These are phyloP conservation scores for Monosporascus sp. DNA, from an alignment of 2,329 filamentous ascomycete species.

Conservation along the genomic window DNA sequence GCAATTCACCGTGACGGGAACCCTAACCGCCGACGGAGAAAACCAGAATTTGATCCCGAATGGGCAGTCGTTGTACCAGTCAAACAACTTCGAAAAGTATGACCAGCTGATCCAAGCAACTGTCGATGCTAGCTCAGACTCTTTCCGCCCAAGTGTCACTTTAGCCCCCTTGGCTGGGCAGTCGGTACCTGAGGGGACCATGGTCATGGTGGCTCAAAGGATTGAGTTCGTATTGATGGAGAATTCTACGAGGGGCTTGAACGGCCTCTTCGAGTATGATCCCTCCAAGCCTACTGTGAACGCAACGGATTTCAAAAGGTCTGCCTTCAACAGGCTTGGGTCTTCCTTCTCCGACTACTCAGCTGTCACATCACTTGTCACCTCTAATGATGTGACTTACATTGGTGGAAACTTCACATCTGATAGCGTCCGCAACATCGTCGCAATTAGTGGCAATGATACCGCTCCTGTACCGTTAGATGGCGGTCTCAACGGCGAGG, in stretches of 20 bases:
- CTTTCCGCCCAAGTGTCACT: slow-evolving; percentile 77
- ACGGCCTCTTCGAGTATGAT: slow-evolving; percentile 86
- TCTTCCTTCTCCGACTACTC: slow-evolving; percentile 63
- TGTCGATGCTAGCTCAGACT: slow-evolving; percentile 67
- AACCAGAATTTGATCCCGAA: slow-evolving; percentile 44
- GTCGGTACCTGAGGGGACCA: slow-evolving; percentile 41
- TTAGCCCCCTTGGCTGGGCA: slow-evolving; percentile 65
- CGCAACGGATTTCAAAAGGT: slow-evolving; percentile 60
- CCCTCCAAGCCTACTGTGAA: slow-evolving; percentile 56
- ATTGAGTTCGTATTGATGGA: slow-evolving; percentile 67
- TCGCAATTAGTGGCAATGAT: slow-evolving; percentile 62
- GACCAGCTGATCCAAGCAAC: slow-evolving; percentile 85
- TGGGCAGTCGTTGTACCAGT: slow-evolving; percentile 65
- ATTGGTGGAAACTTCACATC: slow-evolving; percentile 82
- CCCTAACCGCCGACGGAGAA: slow-evolving; percentile 49
- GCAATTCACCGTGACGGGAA: slow-evolving; percentile 73
- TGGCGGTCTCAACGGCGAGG: slow-evolving; percentile 73
- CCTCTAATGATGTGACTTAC: slow-evolving; percentile 60
- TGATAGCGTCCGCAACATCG: slow-evolving; percentile 65
- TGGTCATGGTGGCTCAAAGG: slow-evolving; percentile 84
- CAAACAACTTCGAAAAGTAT: slow-evolving; percentile 95
- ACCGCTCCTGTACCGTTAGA: slow-evolving; percentile 56
- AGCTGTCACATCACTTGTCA: slow-evolving; percentile 63
- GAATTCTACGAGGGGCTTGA: slow-evolving; percentile 73
- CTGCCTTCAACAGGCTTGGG: slow-evolving; percentile 72